These are phyloP conservation scores for California macrophylla DNA, from an alignment of 441 rosid species.

Conservation along the genomic window DNA sequence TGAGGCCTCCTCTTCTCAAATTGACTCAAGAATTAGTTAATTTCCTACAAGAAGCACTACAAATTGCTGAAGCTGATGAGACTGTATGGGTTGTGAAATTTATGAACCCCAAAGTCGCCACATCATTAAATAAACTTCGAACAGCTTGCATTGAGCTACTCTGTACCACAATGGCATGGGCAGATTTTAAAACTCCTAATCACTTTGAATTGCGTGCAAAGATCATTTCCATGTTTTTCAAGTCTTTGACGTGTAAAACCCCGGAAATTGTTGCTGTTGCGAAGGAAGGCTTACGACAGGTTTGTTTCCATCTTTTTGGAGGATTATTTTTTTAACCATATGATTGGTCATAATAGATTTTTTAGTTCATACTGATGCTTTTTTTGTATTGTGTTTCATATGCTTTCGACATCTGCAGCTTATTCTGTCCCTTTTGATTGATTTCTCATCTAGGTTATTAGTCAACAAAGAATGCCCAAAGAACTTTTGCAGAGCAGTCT, in stretches of 20 bases:
- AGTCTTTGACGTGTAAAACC: slow-evolving; percentile 82
- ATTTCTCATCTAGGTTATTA: slow-evolving; percentile 57
- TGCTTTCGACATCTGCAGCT: not conserved
- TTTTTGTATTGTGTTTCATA: not conserved
- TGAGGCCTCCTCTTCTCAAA: slow-evolving; percentile 97
- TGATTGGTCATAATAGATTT: not conserved
- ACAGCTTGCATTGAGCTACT: slow-evolving; percentile 94
- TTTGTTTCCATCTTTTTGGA: slow-evolving; percentile 24
- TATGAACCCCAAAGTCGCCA: slow-evolving; percentile 75
- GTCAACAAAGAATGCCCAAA: slow-evolving; percentile 96
- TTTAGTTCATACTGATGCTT: not conserved
- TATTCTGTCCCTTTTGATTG: not conserved
- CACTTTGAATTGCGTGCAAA: slow-evolving; percentile 83
- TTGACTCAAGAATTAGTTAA: slow-evolving; percentile 84
- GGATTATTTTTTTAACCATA: not conserved
- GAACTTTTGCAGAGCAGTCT: slow-evolving; percentile 98
- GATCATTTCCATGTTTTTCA: slow-evolving; percentile 98
- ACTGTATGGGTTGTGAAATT: slow-evolving; percentile 77
- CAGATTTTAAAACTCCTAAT: slow-evolving; percentile 78
- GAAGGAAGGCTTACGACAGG: slow-evolving; percentile 97
- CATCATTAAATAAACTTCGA: slow-evolving; percentile 76
- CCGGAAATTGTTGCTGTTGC: slow-evolving; percentile 97
- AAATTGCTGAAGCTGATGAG: slow-evolving; percentile 99
- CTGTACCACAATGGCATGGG: slow-evolving; percentile 97
- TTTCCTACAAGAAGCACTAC: slow-evolving; percentile 94